These are phyloP conservation scores for Malus sieversii DNA, from an alignment of 306 rosid species.

Conservation along the genomic window DNA sequence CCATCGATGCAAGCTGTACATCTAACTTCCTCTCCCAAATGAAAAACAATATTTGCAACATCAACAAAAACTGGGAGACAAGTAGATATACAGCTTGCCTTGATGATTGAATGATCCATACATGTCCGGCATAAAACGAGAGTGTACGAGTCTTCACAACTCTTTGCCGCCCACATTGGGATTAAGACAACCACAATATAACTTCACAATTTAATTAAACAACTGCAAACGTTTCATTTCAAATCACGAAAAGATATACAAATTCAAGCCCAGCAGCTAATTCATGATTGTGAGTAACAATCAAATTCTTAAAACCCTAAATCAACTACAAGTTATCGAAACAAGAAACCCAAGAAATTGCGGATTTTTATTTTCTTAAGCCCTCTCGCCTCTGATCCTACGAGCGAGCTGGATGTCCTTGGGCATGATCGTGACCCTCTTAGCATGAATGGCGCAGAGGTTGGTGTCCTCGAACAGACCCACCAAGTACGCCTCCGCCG, in stretches of 20 bases:
- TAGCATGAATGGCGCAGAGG: neutral
- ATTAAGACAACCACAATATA: too few relatives aligned
- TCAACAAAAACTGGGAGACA: too few relatives aligned
- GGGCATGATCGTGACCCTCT: neutral
- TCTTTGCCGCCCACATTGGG: too few relatives aligned
- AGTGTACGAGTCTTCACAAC: too few relatives aligned
- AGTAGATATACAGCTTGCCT: too few relatives aligned
- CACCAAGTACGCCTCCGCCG: slow-evolving; percentile 26
- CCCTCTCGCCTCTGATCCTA: slow-evolving; percentile 26
- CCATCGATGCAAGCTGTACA: too few relatives aligned
- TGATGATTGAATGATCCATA: too few relatives aligned
- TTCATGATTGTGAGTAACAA: neutral
- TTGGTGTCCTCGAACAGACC: slow-evolving; percentile 31
- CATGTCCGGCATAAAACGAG: too few relatives aligned
- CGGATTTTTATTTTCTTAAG: neutral
- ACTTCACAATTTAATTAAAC: neutral
- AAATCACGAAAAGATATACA: neutral
- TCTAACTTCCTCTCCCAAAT: too few relatives aligned
- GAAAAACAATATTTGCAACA: too few relatives aligned
- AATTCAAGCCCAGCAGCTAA: neutral
- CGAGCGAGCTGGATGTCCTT: slow-evolving; percentile 12
- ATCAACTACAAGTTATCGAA: neutral
- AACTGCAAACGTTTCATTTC: neutral
- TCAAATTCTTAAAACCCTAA: neutral
- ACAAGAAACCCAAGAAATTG: neutral